Conservation (phyloP, 345 rosid species). For the Euclidium syriacum region DNA sequence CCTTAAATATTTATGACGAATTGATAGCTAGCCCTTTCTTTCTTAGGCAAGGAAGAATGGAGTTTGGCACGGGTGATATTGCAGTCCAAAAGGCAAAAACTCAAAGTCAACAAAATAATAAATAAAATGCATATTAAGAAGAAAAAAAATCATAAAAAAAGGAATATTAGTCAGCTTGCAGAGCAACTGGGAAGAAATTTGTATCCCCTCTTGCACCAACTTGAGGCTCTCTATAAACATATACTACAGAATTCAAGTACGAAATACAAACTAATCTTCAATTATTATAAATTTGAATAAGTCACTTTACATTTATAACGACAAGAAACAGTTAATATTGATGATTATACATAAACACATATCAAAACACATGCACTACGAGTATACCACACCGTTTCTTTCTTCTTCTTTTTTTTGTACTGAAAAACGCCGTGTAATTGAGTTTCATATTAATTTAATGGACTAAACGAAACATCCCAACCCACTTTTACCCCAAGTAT, state of each 20-base stretch:
- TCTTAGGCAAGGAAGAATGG: constrained; percentile 9
- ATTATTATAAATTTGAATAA: no score
- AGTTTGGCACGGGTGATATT: constrained; percentile 32
- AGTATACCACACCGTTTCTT: no score
- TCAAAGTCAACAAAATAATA: constrained; percentile 30
- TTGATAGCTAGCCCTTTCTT: constrained; percentile 18
- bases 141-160: neutral
- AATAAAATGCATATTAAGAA: neutral
- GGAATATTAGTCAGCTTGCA: constrained; percentile 2
- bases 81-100: neutral
- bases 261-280: neutral
- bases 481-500: no score
- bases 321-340: no score
- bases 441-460: no score
- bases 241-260: neutral
- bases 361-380: no score
- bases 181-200: constrained; percentile 29
- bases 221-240: constrained; percentile 2
- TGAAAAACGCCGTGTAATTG: no score
- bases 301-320: no score
- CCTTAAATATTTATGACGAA: neutral
- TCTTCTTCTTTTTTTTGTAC: no score
- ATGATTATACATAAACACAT: no score
- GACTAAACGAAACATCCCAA: no score
- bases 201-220: constrained; percentile 25